phyloP scores from a whole-genome alignment of 2,329 filamentous ascomycete genomes.

The Drechslerella dactyloides region DNA sequence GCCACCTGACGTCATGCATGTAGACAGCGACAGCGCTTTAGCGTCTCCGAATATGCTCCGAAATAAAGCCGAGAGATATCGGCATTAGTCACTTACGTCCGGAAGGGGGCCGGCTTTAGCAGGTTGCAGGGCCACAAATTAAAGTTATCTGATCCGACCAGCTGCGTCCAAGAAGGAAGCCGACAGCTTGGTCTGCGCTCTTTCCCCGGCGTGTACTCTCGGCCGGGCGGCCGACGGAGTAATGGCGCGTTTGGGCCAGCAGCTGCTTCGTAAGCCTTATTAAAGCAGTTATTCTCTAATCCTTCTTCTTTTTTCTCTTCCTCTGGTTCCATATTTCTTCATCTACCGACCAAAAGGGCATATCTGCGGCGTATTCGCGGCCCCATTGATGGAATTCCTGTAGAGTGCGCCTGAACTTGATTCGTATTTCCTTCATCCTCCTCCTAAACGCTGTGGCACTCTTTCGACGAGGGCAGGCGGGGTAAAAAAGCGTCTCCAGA shows the following conservation, averaged over 20 bases:
- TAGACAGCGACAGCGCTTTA: background rate
- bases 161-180: background rate
- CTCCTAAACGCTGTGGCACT: background rate
- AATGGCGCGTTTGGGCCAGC: too few relatives aligned
- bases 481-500: too few relatives aligned
- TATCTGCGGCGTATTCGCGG: background rate
- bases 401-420: background rate
- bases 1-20: too few relatives aligned
- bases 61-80: background rate
- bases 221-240: too few relatives aligned
- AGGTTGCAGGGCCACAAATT: constrained; percentile 9
- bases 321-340: background rate
- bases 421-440: background rate
- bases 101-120: background rate
- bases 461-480: too few relatives aligned
- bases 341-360: background rate
- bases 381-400: background rate
- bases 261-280: too few relatives aligned
- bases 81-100: background rate
- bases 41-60: constrained; percentile 1
- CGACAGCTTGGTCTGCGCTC: too few relatives aligned
- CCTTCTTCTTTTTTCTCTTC: background rate
- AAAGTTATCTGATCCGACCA: constrained; percentile 50
- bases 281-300: background rate
- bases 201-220: too few relatives aligned